Evolutionary conservation across 768 basidiomycete species (phyloP).

Genomic region (Fomitopsis serialis): DNA sequence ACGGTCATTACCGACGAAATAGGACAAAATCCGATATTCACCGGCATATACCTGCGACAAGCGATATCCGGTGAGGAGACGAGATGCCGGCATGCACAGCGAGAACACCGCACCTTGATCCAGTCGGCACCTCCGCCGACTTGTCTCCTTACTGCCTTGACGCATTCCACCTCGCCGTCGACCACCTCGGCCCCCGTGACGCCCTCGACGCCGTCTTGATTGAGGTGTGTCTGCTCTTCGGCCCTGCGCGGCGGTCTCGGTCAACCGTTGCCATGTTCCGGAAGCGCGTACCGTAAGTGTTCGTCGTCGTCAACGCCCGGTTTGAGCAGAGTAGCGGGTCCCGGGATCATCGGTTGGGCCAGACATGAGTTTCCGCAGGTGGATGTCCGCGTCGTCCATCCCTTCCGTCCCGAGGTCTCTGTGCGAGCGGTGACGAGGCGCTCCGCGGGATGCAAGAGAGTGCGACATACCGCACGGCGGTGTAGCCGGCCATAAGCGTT

Average conservation of each 20-base stretch:
- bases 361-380: constrained; percentile 50
- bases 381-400: constrained; percentile 54
- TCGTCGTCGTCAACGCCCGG: constrained; percentile 53
- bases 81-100: too few relatives aligned
- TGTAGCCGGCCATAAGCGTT: constrained; percentile 59
- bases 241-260: constrained; percentile 32
- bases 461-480: constrained; percentile 45
- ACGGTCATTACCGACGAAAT: constrained; percentile 2
- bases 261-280: background rate
- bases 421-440: background rate
- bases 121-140: constrained; percentile 63
- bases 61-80: too few relatives aligned
- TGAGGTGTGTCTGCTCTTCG: constrained; percentile 41
- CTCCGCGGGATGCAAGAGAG: too few relatives aligned
- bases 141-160: constrained; percentile 51
- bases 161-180: constrained; percentile 51
- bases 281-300: constrained; percentile 43
- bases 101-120: constrained; percentile 46
- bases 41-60: constrained; percentile 45
- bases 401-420: constrained; percentile 70
- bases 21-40: constrained; percentile 14
- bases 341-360: constrained; percentile 42
- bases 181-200: constrained; percentile 52
- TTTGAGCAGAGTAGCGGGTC: constrained; percentile 59
- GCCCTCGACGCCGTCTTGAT: constrained; percentile 49